A percentile compares a stretch with the other conserved stretches of the same genome.
These are phyloP conservation scores for Xylaria sp. DNA, from an alignment of 495 filamentous ascomycete species.

Conservation along the genomic window DNA sequence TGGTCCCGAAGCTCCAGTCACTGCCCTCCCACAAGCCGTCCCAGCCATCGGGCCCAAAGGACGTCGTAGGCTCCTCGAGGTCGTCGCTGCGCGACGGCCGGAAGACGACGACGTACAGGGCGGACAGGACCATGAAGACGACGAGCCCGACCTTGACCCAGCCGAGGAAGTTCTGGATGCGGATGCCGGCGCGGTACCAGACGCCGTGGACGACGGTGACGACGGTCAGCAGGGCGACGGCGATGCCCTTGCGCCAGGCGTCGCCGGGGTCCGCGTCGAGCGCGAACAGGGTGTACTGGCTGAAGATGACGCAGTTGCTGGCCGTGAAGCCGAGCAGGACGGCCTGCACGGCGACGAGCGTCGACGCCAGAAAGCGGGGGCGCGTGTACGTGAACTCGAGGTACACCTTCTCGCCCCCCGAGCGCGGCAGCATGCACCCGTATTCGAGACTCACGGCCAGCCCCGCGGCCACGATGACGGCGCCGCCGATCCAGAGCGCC, in stretches of 20 bases:
- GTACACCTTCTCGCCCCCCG: conserved; percentile 78
- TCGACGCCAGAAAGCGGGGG: conserved; percentile 73
- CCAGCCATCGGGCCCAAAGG: conserved; percentile 36
- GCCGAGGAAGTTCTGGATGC: conserved; percentile 70
- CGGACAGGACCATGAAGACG: conserved; percentile 67
- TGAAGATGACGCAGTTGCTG: conserved; percentile 75
- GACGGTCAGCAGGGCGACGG: conserved; percentile 64
- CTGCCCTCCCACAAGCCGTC: conserved; percentile 59
- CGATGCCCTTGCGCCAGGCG: conserved; percentile 63
- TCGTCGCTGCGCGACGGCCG: conserved; percentile 32
- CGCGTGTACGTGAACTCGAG: conserved; percentile 74
- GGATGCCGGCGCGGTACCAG: conserved; percentile 68
- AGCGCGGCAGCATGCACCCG: conserved; percentile 74
- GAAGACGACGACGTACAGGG: conserved; percentile 60
- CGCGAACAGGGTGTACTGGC: conserved; percentile 71
- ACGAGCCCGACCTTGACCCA: conserved; percentile 70
- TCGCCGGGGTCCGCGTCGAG: conserved; percentile 58
- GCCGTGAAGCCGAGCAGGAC: conserved; percentile 74
- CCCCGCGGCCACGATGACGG: conserved; percentile 65
- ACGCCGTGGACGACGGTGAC: conserved; percentile 68
- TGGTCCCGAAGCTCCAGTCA: conserved; percentile 60
- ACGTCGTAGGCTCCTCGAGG: conserved; percentile 23
- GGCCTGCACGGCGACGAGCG: conserved; percentile 69
- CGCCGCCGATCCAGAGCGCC: conserved; percentile 68
- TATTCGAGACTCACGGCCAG: conserved; percentile 70